Evolutionary conservation across 139 green algal species (phyloP).

Genomic region (Diplosphaera chodatii): DNA sequence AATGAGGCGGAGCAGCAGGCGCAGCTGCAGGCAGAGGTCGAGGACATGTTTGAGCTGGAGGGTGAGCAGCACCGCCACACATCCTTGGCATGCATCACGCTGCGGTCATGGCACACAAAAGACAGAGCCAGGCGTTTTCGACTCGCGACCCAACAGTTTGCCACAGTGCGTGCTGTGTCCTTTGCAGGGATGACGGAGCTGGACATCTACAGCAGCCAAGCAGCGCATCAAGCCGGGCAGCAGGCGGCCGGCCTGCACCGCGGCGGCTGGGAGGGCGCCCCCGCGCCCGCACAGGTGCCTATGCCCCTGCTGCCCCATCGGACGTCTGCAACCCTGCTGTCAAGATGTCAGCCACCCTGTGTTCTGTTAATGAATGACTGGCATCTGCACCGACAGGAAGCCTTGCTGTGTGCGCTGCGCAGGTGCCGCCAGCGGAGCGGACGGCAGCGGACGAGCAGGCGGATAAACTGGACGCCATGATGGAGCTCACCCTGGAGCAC

Average conservation of each 20-base stretch:
- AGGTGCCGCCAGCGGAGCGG: background rate
- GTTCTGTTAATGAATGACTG: conserved; percentile 37
- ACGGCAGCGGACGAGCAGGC: conserved; percentile 42
- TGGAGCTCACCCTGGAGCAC: conserved; percentile 77
- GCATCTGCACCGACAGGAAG: conserved; percentile 79
- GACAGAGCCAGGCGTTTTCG: no score
- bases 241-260: conserved; percentile 21
- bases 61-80: no score
- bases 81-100: no score
- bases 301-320: no score
- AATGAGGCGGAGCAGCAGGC: conserved; percentile 36
- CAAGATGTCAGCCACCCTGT: no score
- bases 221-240: background rate
- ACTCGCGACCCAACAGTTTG: no score
- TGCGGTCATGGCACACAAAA: no score
- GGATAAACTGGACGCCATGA: conserved; percentile 85
- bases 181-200: conserved; percentile 56
- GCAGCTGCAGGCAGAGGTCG: background rate
- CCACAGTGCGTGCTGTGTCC: no score
- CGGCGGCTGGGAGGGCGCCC: conserved; percentile 58
- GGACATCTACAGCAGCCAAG: conserved; percentile 11
- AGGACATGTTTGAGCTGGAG: conserved; percentile 82
- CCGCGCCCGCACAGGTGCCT: conserved; percentile 5
- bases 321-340: no score
- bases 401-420: conserved; percentile 58